Percentiles rank a stretch among this genome's conserved stretches.
Evolutionary conservation across 192 early-diverging fungal species (phyloP).

Genomic region (Linnemannia hyalina): DNA sequence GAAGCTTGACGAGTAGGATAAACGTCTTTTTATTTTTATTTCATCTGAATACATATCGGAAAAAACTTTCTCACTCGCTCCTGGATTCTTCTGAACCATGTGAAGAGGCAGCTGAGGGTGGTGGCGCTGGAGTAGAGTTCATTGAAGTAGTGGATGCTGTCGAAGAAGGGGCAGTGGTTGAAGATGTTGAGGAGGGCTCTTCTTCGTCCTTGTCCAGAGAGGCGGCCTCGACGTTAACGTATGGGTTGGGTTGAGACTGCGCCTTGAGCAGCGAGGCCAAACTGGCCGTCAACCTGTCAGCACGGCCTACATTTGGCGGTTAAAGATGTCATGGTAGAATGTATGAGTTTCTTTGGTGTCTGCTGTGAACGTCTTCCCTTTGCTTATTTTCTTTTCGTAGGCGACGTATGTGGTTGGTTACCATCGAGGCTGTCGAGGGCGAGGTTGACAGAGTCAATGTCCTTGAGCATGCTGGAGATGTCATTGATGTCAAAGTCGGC

Average conservation of each 20-base stretch:
- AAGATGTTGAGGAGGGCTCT: neutral
- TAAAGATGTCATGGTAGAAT: neutral
- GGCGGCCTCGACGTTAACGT: slow-evolving; percentile 14
- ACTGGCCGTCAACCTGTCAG: slow-evolving; percentile 34
- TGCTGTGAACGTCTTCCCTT: neutral
- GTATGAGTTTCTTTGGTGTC: neutral
- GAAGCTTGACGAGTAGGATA: slow-evolving; percentile 3
- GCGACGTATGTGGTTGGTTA: neutral
- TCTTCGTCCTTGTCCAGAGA: slow-evolving; percentile 18
- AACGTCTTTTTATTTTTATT: neutral
- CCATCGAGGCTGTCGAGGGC: slow-evolving; percentile 47
- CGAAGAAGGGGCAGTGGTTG: neutral
- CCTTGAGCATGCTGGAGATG: slow-evolving; percentile 51
- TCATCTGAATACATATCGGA: neutral
- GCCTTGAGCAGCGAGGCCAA: slow-evolving; percentile 40
- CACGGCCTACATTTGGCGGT: slow-evolving; percentile 14
- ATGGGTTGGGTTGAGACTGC: slow-evolving; percentile 47
- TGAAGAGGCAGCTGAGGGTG: slow-evolving; percentile 6
- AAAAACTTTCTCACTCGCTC: neutral
- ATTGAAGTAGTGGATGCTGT: slow-evolving; percentile 3
- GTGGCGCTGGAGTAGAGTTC: neutral
- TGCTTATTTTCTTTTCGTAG: neutral
- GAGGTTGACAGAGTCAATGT: slow-evolving; percentile 39
- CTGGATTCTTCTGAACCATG: neutral
- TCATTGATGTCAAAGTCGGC: slow-evolving; percentile 41